Base-by-base conservation (phyloP, 768 basidiomycete genomes). In the Obba rivulosa region DNA sequence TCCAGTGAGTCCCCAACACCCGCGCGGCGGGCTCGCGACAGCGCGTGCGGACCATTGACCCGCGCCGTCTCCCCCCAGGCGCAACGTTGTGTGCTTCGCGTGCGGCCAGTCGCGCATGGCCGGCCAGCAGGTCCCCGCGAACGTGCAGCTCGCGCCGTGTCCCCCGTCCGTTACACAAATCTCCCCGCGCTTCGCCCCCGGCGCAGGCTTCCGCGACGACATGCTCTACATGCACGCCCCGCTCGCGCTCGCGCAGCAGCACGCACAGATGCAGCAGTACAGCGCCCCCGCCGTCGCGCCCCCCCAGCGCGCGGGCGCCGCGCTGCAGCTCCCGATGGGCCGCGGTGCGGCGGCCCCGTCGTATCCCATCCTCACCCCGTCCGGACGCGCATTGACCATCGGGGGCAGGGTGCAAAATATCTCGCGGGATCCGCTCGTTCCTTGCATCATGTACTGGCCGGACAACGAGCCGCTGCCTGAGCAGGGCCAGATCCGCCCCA, bases 371-470 rank as follows among this genome's bases (percentile, higher is more conserved):
- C 78, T 92, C 53, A 92, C 90, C 1, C 90, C 90, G 3, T 89
- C 88, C 10, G 90, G 90, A 2, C 78, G 84, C 18, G 79, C 83
- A 8, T 83, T 92, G 52, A 80, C 85, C 43, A 63, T 77, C 20
- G 87, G 88, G 48, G 90, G 89, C 9, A 79, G 79, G 54, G 87
- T 92, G 7, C 85, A 84, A 57, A 90, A 92, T 57, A 66, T 92
- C 51, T 90, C 87, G 22, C 69, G 57, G 34, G 87, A 92, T 61
- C 86, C 87, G 17, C 62, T 81, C 42, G 58, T 70, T 23, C 85
- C 89, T 3, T 89, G 89, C 57, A 74, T 90, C 69, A 83, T 92
- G 81, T 92, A 85, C 57, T 92, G 90, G 90, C 89, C 90, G 4
- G 89, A 91, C 64, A 92, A 92, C 57, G 90, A 92, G 61, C 77